phyloP scores from a whole-genome alignment of 306 rosid genomes.

The Prunus mume region DNA sequence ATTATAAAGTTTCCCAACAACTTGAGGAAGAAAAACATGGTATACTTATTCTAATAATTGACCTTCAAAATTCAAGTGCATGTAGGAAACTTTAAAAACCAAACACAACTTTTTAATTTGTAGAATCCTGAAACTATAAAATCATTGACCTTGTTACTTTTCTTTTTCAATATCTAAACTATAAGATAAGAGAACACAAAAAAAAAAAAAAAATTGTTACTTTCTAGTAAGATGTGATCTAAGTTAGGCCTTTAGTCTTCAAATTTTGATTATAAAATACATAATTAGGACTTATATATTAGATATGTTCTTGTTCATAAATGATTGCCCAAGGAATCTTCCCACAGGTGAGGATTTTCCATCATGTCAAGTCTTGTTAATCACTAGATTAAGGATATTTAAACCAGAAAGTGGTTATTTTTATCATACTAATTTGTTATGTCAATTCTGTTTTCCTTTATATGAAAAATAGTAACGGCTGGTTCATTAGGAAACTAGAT shows the following conservation, averaged over 20 bases:
- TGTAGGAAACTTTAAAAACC: background rate
- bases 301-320: slow-evolving; percentile 14
- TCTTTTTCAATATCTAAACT: background rate
- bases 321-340: slow-evolving; percentile 22
- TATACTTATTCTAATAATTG: background rate
- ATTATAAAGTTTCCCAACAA: background rate
- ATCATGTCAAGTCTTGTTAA: slow-evolving; percentile 13
- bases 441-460: background rate
- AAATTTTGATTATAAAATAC: slow-evolving; percentile 9
- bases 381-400: background rate
- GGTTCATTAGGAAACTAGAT: background rate
- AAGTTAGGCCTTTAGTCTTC: background rate
- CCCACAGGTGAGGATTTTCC: slow-evolving; percentile 15
- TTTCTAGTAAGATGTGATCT: slow-evolving; percentile 10
- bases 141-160: slow-evolving; percentile 8
- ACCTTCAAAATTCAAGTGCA: background rate
- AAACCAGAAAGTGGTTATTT: background rate
- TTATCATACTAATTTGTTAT: background rate
- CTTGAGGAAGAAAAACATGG: background rate
- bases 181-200: background rate
- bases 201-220: background rate
- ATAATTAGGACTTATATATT: too few relatives aligned
- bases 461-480: background rate
- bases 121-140: slow-evolving; percentile 5
- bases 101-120: background rate